Conservation (phyloP, 1,139 yeast genomes). For the Kurtzmaniella quercitrusa region DNA sequence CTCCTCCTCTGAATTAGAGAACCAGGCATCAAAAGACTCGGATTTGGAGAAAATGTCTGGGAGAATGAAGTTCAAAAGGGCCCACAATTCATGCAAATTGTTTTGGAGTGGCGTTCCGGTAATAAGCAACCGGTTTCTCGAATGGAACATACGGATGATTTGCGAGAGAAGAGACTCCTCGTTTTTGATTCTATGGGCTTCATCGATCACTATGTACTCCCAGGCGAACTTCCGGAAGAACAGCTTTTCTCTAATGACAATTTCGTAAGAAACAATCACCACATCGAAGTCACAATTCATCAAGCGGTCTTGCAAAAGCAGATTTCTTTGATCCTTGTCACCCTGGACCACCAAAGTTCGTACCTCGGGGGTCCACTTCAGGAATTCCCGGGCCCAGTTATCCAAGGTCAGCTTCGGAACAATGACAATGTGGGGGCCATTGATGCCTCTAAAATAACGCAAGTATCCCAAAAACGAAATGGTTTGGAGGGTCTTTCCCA, state of each 20-base stretch:
- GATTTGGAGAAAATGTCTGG: constrained; percentile 96
- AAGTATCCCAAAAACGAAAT: constrained; percentile 75
- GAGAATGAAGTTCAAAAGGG: constrained; percentile 77
- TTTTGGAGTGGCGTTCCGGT: constrained; percentile 97
- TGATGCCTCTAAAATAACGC: constrained; percentile 69
- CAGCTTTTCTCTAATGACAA: constrained; percentile 84
- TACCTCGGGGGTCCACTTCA: constrained; percentile 95
- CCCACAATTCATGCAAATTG: constrained; percentile 95
- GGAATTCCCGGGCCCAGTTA: constrained; percentile 93
- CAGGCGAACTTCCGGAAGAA: constrained; percentile 78
- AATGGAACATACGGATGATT: constrained; percentile 80
- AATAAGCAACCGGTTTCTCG: constrained; percentile 77
- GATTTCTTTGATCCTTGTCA: constrained; percentile 68
- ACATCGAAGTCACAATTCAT: constrained; percentile 82
- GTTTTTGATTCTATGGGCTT: constrained; percentile 94
- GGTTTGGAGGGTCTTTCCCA: constrained; percentile 47
- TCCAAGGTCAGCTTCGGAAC: constrained; percentile 95
- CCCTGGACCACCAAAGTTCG: constrained; percentile 84
- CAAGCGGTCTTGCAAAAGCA: constrained; percentile 55
- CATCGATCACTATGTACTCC: constrained; percentile 94
- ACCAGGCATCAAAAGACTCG: constrained; percentile 89
- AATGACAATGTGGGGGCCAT: constrained; percentile 87
- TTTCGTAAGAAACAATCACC: constrained; percentile 84
- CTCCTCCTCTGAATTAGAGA: constrained; percentile 39
- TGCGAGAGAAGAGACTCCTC: constrained; percentile 89